Base-by-base conservation (phyloP, 2,329 filamentous ascomycete species). In the Meredithiella fracta region DNA sequence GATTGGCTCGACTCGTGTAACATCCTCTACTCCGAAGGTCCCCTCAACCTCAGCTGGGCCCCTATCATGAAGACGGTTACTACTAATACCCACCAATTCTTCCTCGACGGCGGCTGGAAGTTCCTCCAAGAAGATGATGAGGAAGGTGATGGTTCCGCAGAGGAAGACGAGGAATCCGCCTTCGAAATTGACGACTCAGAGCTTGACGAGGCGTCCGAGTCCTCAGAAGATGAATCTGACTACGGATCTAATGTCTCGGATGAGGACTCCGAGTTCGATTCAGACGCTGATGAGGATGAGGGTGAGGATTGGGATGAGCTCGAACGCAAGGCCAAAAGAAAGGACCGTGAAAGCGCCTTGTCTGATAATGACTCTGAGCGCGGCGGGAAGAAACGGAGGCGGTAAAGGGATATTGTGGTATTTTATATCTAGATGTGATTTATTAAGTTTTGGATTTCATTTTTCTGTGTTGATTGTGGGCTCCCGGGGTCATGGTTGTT, bases 11-110 rank as follows among this genome's bases (percentile, higher is more conserved):
- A 98, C 69, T 90, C 85, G 1, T 90, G 92, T 51, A 91, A 98
- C 65, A 94, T 98, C 65, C 83, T 92, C 17, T 97, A 83, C 73
- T 86, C 82, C 11, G 94, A 98, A 69, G 92, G 92, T 57, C 92
- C 91, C 1, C 80, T 98, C 62, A 98, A 98, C 72, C 77, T 98
- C 57, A 97, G 97, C 75, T 98, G 92, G 92, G 85, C 86, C 9
- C 95, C 90, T 15, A 98, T 98, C 66, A 98, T 98, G 89, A 98
- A 98, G 77, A 98, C 92, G 0, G 90, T 98, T 25, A 91, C 86
- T 20, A 83, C 85, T 37, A 90, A 98, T 66, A 87, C 92, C 1
- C 91, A 98, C 66, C 80, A 85, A 63, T 98, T 98, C 79, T 98
- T 96, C 69, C 80, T 77, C 3, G 91, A 97, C 61, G 92, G 94